Percentiles rank a stretch among this genome's conserved stretches.
Conservation (phyloP, 2,329 filamentous ascomycete species). For the Chaetomium strumarium region DNA sequence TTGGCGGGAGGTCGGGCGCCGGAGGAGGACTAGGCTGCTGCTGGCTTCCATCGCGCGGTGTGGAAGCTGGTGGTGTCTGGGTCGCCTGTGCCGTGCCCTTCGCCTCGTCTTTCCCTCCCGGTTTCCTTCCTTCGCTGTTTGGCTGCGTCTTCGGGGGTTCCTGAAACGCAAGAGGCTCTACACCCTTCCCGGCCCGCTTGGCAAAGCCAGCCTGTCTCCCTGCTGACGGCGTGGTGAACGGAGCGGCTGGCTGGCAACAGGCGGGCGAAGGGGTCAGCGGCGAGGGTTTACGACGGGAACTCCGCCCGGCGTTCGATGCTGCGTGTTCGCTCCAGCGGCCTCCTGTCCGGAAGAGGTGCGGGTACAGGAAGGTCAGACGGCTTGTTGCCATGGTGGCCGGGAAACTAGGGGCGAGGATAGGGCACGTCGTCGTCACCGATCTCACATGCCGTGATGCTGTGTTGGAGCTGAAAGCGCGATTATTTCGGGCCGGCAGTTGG, state of each 20-base stretch:
- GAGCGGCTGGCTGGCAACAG: conserved; percentile 24
- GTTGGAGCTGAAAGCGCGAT: conserved; percentile 2
- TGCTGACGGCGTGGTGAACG: conserved; percentile 35
- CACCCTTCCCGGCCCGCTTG: conserved; percentile 54
- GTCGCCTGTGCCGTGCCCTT: background rate
- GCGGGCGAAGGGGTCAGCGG: conserved; percentile 18
- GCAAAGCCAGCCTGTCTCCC: conserved; percentile 42
- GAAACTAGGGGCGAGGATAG: background rate
- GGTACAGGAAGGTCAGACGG: conserved; percentile 63
- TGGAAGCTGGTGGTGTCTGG: background rate
- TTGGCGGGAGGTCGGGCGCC: conserved; percentile 22
- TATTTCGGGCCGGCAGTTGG: conserved; percentile 10
- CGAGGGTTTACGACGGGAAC: conserved; percentile 16
- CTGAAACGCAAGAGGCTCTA: conserved; percentile 43
- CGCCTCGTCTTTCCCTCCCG: conserved; percentile 1
- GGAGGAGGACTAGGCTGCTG: conserved; percentile 11
- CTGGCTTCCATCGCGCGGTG: background rate
- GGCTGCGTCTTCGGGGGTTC: conserved; percentile 4
- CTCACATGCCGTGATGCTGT: conserved; percentile 4
- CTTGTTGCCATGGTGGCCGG: conserved; percentile 53
- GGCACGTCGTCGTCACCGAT: background rate
- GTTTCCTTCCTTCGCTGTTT: background rate
- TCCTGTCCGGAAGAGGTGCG: conserved; percentile 53
- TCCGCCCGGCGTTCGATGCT: conserved; percentile 30
- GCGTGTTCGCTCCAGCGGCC: conserved; percentile 36